phyloP scores from a whole-genome alignment of 306 rosid genomes.

The Begonia loranthoides region DNA sequence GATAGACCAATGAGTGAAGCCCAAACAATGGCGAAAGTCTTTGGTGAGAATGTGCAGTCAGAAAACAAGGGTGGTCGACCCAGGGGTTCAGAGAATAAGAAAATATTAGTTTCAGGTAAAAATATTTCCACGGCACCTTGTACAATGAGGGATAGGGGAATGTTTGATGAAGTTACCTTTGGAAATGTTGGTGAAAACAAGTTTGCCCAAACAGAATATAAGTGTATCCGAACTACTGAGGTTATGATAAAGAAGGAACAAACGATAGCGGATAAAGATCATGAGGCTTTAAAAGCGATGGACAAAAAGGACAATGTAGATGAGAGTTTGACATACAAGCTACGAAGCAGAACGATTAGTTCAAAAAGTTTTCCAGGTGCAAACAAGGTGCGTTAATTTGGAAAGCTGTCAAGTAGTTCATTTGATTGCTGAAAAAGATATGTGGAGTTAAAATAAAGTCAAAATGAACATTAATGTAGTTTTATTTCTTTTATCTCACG shows the following conservation, averaged over 20 bases:
- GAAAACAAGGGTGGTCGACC: constrained; percentile 23
- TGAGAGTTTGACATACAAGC: constrained; percentile 3
- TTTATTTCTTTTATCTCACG: too few species aligned
- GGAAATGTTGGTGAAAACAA: constrained; percentile 9
- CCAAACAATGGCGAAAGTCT: background rate
- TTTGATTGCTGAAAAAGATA: too few species aligned
- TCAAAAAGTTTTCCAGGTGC: constrained; percentile 1
- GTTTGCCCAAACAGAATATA: constrained; percentile 1
- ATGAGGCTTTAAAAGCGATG: constrained; percentile 5
- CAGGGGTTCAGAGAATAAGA: constrained; percentile 21
- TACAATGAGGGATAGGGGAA: constrained; percentile 12
- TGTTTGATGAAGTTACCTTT: constrained; percentile 4
- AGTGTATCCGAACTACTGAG: constrained; percentile 10
- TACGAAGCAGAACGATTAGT: constrained; percentile 6
- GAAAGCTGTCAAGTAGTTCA: too few species aligned
- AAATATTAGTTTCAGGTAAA: background rate
- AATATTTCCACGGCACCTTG: constrained; percentile 2
- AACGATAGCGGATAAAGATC: constrained; percentile 1
- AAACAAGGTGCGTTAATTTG: too few species aligned
- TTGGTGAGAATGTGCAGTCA: constrained; percentile 2
- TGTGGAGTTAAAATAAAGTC: too few species aligned
- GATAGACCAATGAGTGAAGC: constrained; percentile 7
- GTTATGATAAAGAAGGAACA: constrained; percentile 12
- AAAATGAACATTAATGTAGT: too few species aligned
- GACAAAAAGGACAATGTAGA: background rate